Base-by-base conservation (phyloP, 2,329 filamentous ascomycete genomes). In the Didymosphaeria variabile region DNA sequence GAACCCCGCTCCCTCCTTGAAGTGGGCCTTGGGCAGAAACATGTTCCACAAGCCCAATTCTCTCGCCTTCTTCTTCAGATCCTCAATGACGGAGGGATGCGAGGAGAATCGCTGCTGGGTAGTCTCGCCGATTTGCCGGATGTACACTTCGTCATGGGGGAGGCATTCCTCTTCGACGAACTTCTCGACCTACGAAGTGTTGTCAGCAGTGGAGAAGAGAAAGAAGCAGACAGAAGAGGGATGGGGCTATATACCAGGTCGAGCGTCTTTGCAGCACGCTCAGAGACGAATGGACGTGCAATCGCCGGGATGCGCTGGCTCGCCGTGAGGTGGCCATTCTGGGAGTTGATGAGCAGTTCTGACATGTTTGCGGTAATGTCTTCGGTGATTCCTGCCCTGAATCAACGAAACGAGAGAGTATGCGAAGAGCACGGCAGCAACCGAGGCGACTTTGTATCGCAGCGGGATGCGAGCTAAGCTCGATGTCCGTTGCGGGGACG, bases 41-140 rank as follows among this genome's bases (percentile, higher is more conserved):
- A 99, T 91, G 82, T 99, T 99, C 95, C 95, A 99, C 49, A 99
- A 85, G 1, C 94, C 95, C 29, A 97, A 86, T 70, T 90, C 86
- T 74, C 85, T 87, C 47, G 94, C 95, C 79, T 93, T 91, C 67
- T 81, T 83, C 86, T 98, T 98, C 71, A 99, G 86, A 58, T 95
- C 90, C 69, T 99, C 95, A 63, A 99, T 87, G 71, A 98, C 85
- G 45, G 85, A 77, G 0, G 95, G 94, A 77, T 96, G 91, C 31
- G 74, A 65, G 67, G 90, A 86, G 91, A 94, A 98, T 83, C 94
- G 88, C 64, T 87, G 81, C 53, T 89, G 85, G 26, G 71, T 75
- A 32, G 91, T 92, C 61, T 89, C 80, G 70, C 93, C 93, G 57
- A 96, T 85, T 80, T 96, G 92, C 69, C 93, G 91, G 60, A 88